A percentile compares a stretch with the other conserved stretches of the same genome.
phyloP scores from a whole-genome alignment of 2,329 filamentous ascomycete genomes.

The Diaporthe citriasiana region DNA sequence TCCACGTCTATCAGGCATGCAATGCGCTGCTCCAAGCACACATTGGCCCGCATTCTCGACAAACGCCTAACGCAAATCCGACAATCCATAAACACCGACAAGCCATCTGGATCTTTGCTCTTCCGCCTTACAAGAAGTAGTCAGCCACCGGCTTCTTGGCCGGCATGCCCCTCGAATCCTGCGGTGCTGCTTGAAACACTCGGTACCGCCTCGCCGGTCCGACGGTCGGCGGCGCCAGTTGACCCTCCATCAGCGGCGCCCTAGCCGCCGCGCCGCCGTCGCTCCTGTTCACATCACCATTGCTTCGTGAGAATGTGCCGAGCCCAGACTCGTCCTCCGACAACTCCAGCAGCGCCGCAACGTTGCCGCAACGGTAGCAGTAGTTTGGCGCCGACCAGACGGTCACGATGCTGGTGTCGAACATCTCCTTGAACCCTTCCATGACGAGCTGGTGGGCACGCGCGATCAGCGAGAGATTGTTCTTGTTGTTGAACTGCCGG shows the following conservation, averaged over 20 bases:
- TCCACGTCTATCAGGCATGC: background rate
- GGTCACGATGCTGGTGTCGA: slow-evolving; percentile 93
- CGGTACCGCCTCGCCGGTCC: slow-evolving; percentile 92
- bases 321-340: slow-evolving; percentile 87
- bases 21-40: background rate
- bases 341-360: slow-evolving; percentile 93
- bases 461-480: slow-evolving; percentile 92
- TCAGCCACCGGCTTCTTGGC: slow-evolving; percentile 98
- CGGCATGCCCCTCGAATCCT: slow-evolving; percentile 97
- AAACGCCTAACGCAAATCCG: slow-evolving; percentile 43
- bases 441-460: slow-evolving; percentile 97
- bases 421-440: slow-evolving; percentile 99
- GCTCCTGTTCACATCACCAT: slow-evolving; percentile 76
- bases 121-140: slow-evolving; percentile 80
- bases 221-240: slow-evolving; percentile 57
- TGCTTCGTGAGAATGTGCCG: slow-evolving; percentile 77
- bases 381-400: slow-evolving; percentile 99
- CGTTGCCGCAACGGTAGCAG: slow-evolving; percentile 96
- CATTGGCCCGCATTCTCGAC: slow-evolving; percentile 17
- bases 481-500: slow-evolving; percentile 94
- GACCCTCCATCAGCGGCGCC: slow-evolving; percentile 64
- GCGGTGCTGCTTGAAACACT: slow-evolving; percentile 96
- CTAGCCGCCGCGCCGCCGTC: slow-evolving; percentile 59
- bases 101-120: background rate
- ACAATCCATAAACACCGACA: slow-evolving; percentile 39